Percentiles rank a stretch among this genome's conserved stretches.
Conservation (phyloP, 1,284 basidiomycete species). For the Leccinum colubrinum region DNA sequence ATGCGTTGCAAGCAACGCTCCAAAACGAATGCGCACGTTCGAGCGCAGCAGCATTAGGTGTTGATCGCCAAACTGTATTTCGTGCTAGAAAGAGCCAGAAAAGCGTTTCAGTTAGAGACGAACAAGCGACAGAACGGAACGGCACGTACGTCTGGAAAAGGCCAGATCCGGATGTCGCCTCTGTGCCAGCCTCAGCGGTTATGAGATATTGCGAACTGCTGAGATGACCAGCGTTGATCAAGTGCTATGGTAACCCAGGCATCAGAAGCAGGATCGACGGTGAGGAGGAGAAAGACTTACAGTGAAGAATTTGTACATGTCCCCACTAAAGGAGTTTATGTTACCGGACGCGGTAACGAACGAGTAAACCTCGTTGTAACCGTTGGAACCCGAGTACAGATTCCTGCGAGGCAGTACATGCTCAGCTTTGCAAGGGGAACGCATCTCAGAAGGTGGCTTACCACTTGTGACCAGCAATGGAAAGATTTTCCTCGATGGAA, state of each 20-base stretch:
- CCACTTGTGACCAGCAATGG: slow-evolving; percentile 53
- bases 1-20: neutral
- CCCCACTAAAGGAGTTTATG: slow-evolving; percentile 52
- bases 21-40: neutral
- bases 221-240: slow-evolving; percentile 46
- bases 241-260: slow-evolving; percentile 39
- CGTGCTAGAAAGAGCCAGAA: slow-evolving; percentile 28
- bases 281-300: slow-evolving; percentile 30
- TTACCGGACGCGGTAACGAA: slow-evolving; percentile 51
- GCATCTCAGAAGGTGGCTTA: slow-evolving; percentile 15
- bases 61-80: slow-evolving; percentile 43
- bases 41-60: slow-evolving; percentile 12
- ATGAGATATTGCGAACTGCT: slow-evolving; percentile 41
- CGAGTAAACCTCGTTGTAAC: slow-evolving; percentile 59
- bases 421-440: neutral
- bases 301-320: slow-evolving; percentile 53
- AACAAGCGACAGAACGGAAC: neutral
- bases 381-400: slow-evolving; percentile 57
- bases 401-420: slow-evolving; percentile 39
- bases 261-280: neutral
- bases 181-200: slow-evolving; percentile 44
- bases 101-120: neutral
- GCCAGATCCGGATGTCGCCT: slow-evolving; percentile 41
- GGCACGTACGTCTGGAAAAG: slow-evolving; percentile 39
- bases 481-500: slow-evolving; percentile 44